Evolutionary conservation across 139 green algal species (phyloP), one percentile per base, ranked within the genome.

Genomic region (Coelastrella sp.): DNA sequence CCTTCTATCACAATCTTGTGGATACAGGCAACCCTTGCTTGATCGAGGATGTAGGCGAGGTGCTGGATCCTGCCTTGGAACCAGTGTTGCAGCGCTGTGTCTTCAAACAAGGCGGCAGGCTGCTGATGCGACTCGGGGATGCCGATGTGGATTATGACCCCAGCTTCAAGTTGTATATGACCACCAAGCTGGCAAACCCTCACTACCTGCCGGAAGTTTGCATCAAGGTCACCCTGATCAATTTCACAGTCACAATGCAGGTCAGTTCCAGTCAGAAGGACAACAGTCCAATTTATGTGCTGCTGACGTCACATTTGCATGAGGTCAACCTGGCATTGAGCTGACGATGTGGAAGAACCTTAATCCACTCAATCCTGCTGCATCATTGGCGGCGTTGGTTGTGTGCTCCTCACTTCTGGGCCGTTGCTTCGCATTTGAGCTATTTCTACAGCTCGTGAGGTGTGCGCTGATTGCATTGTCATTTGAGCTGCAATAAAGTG

Each of bases 101-200:
- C 15, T 93, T 93, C 83, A 88, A 89, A 64, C 66, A 91, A 60
- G 89, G 90, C 37, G 90, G 90, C 34, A 87, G 92, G 69, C 78
- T 89, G 48, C 84, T 96, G 8, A 95, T 97, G 77, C 95, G 95
- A 85, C 89, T 98, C 17, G 95, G 95, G 1, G 95, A 98, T 83
- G 95, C 96, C 82, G 94, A 97, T 83, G 78, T 96, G 5, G 95
- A 98, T 89, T 96, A 94, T 89, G 94, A 95, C 86, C 88, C 87
- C 23, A 88, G 94, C 71, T 98, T 97, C 89, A 92, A 91, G 84
- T 91, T 98, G 45, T 98, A 97, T 87, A 89, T 98, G 30, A 96
- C 94, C 53, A 96, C 94, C 63, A 98, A 98, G 91, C 86, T 98
- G 17, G 76, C 87, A 85, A 97, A 96, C 88, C 95, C 95, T 34